These are phyloP conservation scores for Pythium plurisporium DNA, from an alignment of 352 stramenopile species.

Conservation along the genomic window DNA sequence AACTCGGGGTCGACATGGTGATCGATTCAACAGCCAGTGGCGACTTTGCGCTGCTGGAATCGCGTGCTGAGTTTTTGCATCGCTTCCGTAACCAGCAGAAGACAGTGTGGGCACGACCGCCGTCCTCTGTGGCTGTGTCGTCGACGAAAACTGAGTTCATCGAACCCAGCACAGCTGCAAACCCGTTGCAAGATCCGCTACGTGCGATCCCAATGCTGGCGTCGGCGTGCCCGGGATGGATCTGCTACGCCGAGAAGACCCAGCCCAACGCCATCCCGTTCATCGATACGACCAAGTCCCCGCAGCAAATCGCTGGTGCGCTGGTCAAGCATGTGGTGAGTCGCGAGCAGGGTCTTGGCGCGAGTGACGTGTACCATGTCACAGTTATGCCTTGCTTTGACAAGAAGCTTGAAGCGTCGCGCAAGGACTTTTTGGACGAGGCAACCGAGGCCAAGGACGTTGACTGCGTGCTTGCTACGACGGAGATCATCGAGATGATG, in stretches of 20 bases:
- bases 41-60: constrained; percentile 92
- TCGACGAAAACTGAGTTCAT: constrained; percentile 66
- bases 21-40: constrained; percentile 90
- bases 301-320: constrained; percentile 91
- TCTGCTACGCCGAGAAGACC: constrained; percentile 98
- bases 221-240: constrained; percentile 96
- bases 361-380: constrained; percentile 90
- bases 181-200: constrained; percentile 60
- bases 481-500: constrained; percentile 76
- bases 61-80: constrained; percentile 87
- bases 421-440: constrained; percentile 83
- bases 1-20: constrained; percentile 86
- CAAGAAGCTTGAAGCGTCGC: constrained; percentile 97
- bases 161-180: constrained; percentile 42
- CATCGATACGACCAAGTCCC: constrained; percentile 93
- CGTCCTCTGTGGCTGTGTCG: constrained; percentile 66
- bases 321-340: constrained; percentile 77
- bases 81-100: constrained; percentile 78
- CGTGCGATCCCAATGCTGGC: constrained; percentile 89
- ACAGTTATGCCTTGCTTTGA: constrained; percentile 98
- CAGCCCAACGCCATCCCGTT: constrained; percentile 93
- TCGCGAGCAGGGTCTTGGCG: constrained; percentile 42
- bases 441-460: constrained; percentile 82
- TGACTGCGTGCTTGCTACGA: constrained; percentile 92
- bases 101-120: constrained; percentile 52